Conservation (phyloP, 2,329 filamentous ascomycete species). For the Cordyceps cicadae region DNA sequence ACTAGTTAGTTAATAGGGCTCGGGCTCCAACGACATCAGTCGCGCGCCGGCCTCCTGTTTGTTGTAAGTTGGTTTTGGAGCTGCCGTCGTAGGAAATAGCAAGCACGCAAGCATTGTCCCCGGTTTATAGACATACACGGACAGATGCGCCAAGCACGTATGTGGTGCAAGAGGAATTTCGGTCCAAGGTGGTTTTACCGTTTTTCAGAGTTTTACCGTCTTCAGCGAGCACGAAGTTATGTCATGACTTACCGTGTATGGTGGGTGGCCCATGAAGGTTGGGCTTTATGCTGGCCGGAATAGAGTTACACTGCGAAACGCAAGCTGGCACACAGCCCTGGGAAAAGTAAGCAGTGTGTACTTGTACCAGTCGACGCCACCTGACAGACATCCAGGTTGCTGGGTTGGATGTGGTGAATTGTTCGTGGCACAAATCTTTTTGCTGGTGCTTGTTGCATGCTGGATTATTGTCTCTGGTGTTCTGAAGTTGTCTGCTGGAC, state of each 20-base stretch:
- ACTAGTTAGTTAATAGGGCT: not conserved
- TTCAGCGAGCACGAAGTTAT: not conserved
- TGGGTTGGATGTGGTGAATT: not conserved
- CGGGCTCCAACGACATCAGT: not conserved
- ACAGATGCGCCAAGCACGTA: not conserved
- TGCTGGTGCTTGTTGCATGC: not conserved
- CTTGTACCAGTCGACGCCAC: not conserved
- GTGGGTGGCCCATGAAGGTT: not conserved
- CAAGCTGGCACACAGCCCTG: conserved; percentile 1
- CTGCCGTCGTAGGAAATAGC: too few relatives aligned
- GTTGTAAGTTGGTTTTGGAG: not conserved
- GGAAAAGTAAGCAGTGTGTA: not conserved
- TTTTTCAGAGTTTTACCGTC: not conserved
- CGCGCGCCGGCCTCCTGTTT: not conserved
- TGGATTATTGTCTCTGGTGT: not conserved
- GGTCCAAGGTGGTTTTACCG: not conserved
- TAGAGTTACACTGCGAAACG: conserved; percentile 8
- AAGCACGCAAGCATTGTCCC: not conserved
- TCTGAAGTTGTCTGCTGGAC: not conserved
- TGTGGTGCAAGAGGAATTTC: not conserved
- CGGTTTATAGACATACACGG: not conserved
- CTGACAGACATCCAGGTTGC: not conserved
- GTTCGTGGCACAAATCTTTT: too few relatives aligned
- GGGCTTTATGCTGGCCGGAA: not conserved
- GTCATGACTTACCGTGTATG: not conserved